These are phyloP conservation scores for Sinapis alba DNA, from an alignment of 441 rosid genomes.

Conservation along the genomic window DNA sequence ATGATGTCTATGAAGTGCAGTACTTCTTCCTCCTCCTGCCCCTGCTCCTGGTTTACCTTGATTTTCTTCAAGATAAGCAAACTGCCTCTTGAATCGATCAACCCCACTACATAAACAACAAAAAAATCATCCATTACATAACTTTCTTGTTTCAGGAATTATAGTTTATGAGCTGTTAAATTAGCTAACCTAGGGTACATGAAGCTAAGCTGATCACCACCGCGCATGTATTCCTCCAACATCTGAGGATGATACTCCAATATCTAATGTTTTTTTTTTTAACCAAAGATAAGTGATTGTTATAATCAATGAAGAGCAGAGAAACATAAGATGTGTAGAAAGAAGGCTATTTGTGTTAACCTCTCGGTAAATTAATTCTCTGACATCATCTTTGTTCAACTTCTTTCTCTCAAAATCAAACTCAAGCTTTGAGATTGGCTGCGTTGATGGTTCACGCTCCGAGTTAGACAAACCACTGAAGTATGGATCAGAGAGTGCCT, in stretches of 20 bases:
- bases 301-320: conserved; percentile 13
- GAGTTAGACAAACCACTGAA: neutral
- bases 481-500: neutral
- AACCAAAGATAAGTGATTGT: conserved; percentile 22
- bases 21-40: conserved; percentile 41
- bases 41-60: conserved; percentile 69
- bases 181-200: conserved; percentile 89
- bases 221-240: conserved; percentile 92
- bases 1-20: conserved; percentile 87
- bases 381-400: neutral
- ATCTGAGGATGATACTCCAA: conserved; percentile 98
- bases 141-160: neutral
- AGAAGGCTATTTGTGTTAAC: neutral
- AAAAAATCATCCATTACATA: neutral
- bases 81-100: conserved; percentile 93
- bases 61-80: conserved; percentile 96
- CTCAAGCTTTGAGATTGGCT: neutral
- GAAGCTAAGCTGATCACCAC: conserved; percentile 96
- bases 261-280: conserved; percentile 51
- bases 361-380: neutral
- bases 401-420: neutral
- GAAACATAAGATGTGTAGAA: neutral
- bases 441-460: neutral
- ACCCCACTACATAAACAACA: conserved; percentile 69
- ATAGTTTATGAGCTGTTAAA: conserved; percentile 5